These are phyloP conservation scores for Saturnispora sanitii DNA, from an alignment of 805 yeast species.

Conservation along the genomic window DNA sequence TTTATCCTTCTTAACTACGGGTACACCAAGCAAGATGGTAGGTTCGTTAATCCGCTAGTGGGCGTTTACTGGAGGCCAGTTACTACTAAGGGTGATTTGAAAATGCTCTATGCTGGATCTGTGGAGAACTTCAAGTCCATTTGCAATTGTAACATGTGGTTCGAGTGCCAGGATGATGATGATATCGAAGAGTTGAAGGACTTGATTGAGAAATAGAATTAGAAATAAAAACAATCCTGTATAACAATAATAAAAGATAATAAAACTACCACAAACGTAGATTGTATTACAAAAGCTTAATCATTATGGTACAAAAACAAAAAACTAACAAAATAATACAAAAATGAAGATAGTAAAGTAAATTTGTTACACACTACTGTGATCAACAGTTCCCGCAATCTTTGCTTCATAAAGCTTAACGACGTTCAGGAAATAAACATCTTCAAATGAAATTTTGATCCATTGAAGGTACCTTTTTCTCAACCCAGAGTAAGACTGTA, in stretches of 20 bases:
- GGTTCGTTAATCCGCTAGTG: constrained; percentile 64
- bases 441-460: constrained; percentile 43
- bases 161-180: constrained; percentile 58
- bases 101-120: constrained; percentile 89
- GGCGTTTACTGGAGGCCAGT: constrained; percentile 84
- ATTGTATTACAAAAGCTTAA: no score
- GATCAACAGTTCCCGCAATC: constrained; percentile 17
- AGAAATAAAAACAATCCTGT: background rate
- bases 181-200: constrained; percentile 53
- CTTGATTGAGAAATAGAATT: constrained; percentile 15
- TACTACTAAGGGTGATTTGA: constrained; percentile 69
- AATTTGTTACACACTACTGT: background rate
- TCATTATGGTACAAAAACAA: no score
- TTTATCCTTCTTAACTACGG: constrained; percentile 73
- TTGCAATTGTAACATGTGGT: constrained; percentile 61
- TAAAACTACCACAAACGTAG: no score
- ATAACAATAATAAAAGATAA: background rate
- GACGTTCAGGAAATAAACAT: constrained; percentile 45
- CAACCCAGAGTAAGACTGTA: constrained; percentile 17
- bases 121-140: constrained; percentile 68
- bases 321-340: no score
- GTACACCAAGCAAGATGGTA: constrained; percentile 52
- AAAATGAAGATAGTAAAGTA: background rate
- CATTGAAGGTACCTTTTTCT: constrained; percentile 39
- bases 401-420: constrained; percentile 25